Evolutionary conservation across 2,329 filamentous ascomycete genomes (phyloP).

Genomic region (Hypoxylon sp.): DNA sequence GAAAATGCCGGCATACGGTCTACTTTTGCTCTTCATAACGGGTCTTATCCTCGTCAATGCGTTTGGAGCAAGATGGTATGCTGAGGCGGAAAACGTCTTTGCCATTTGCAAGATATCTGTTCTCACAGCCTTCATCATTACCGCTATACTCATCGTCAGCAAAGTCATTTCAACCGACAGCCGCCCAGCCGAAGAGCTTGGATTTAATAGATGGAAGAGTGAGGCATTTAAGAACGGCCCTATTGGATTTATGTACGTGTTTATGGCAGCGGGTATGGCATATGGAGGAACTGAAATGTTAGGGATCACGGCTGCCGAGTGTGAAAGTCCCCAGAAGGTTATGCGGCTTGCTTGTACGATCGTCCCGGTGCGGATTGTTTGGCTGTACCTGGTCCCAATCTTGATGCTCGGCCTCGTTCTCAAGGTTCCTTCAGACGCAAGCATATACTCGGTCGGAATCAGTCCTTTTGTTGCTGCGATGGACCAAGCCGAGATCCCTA

Average conservation of each 20-base stretch:
- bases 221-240: constrained; percentile 62
- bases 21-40: constrained; percentile 60
- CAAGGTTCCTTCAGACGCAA: constrained; percentile 39
- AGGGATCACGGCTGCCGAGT: constrained; percentile 62
- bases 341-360: constrained; percentile 59
- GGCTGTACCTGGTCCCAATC: constrained; percentile 59
- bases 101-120: constrained; percentile 67
- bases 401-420: constrained; percentile 57
- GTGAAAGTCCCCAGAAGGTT: constrained; percentile 56
- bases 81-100: constrained; percentile 68
- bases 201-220: constrained; percentile 66
- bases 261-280: constrained; percentile 62
- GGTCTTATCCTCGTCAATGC: constrained; percentile 60
- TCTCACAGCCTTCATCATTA: constrained; percentile 69
- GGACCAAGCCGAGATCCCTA: constrained; percentile 49
- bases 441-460: constrained; percentile 36
- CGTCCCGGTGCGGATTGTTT: constrained; percentile 58
- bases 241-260: constrained; percentile 61
- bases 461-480: constrained; percentile 53
- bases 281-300: constrained; percentile 64
- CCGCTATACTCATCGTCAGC: constrained; percentile 67
- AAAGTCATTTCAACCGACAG: constrained; percentile 64
- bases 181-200: constrained; percentile 61
- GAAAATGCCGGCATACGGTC: constrained; percentile 44
- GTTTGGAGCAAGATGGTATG: constrained; percentile 63